Percentiles rank a stretch among this genome's conserved stretches.
Evolutionary conservation across 768 basidiomycete species (phyloP).

Genomic region (Tulasnella sp.): DNA sequence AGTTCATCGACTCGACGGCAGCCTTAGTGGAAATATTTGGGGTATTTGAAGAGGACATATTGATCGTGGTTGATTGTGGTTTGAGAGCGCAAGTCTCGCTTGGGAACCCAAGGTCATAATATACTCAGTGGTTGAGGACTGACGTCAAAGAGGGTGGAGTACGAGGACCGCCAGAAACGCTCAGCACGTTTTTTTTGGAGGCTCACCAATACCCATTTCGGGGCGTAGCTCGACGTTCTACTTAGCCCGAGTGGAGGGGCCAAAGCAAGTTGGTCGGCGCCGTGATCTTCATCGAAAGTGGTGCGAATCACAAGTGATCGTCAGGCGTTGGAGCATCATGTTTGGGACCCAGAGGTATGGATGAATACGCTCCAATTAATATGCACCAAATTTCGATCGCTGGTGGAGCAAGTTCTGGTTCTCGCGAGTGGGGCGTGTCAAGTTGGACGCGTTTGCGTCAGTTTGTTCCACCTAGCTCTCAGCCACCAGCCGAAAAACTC

Average conservation of each 20-base stretch:
- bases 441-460: not conserved
- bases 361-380: not conserved
- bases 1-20: not conserved
- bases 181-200: not conserved
- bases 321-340: not conserved
- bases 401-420: not conserved
- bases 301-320: not conserved
- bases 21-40: not conserved
- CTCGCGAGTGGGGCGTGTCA: not conserved
- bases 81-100: not conserved
- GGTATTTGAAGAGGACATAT: not conserved
- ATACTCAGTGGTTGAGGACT: not conserved
- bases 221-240: not conserved
- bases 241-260: not conserved
- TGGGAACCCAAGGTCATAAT: not conserved
- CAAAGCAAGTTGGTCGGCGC: not conserved
- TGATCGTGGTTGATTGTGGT: not conserved
- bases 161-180: not conserved
- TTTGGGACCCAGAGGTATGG: too few species aligned
- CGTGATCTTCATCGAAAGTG: not conserved
- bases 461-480: not conserved
- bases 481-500: constrained; percentile 7
- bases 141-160: not conserved
- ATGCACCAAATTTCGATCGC: not conserved
- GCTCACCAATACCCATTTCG: not conserved